Percentiles rank a stretch among this genome's conserved stretches.
These are phyloP conservation scores for Rhodotorula sp. DNA, from an alignment of 1,284 basidiomycete genomes.

Conservation along the genomic window DNA sequence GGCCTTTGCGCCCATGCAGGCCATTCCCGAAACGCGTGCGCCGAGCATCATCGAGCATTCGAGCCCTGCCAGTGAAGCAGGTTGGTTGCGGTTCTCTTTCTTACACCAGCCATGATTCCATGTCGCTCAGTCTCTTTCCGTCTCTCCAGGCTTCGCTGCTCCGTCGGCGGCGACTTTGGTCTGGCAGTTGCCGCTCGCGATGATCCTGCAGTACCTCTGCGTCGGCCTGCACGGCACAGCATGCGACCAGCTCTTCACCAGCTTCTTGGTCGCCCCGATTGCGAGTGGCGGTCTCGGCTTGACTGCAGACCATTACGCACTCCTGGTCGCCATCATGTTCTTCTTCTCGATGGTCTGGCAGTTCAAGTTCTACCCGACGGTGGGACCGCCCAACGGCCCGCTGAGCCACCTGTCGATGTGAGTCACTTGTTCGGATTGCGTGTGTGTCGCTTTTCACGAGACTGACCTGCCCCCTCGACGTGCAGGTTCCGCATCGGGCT, in stretches of 20 bases:
- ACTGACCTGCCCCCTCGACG: not conserved
- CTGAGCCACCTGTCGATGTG: constrained; percentile 44
- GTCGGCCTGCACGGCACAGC: constrained; percentile 41
- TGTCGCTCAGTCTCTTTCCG: not conserved
- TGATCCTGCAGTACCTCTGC: constrained; percentile 39
- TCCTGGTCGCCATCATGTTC: constrained; percentile 42
- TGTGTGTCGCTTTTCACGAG: no score
- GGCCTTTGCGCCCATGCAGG: constrained; percentile 89
- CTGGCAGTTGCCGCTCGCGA: constrained; percentile 41
- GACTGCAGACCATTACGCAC: constrained; percentile 37
- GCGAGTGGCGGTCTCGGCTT: constrained; percentile 40
- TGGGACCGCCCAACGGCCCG: constrained; percentile 43
- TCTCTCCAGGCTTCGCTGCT: not conserved
- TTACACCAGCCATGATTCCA: not conserved
- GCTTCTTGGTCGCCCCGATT: constrained; percentile 37
- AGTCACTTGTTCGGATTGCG: not conserved
- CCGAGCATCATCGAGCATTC: constrained; percentile 35
- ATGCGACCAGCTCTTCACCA: constrained; percentile 44
- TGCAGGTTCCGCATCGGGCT: constrained; percentile 42
- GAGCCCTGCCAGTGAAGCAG: constrained; percentile 11
- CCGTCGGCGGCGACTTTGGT: constrained; percentile 19
- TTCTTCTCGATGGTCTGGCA: constrained; percentile 44
- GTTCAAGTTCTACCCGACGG: constrained; percentile 44
- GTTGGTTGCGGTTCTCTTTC: not conserved
- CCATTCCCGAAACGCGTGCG: constrained; percentile 35